These are phyloP conservation scores for Ogataea parapolymorpha DNA, from an alignment of 805 yeast genomes.

Conservation along the genomic window DNA sequence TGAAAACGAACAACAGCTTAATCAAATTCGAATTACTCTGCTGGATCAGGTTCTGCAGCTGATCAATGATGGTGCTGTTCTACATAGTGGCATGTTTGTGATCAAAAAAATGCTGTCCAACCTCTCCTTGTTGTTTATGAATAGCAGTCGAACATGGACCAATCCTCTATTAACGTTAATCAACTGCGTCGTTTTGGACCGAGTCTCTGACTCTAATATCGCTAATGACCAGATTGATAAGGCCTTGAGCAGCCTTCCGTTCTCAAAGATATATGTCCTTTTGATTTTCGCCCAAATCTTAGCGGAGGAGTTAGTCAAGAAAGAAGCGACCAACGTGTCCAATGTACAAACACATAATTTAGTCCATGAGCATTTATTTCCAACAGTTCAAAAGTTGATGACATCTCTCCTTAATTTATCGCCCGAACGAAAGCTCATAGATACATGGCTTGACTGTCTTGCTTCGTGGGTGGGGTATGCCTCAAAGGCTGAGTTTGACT, in stretches of 20 bases:
- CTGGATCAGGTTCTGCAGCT: slow-evolving; percentile 15
- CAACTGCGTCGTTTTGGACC: slow-evolving; percentile 10
- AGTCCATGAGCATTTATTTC: slow-evolving; percentile 36
- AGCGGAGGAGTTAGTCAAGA: slow-evolving; percentile 49
- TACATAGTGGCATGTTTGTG: slow-evolving; percentile 38
- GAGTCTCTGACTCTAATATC: slow-evolving; percentile 3
- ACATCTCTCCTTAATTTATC: background rate
- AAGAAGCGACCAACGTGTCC: slow-evolving; percentile 27
- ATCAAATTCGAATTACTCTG: slow-evolving; percentile 7
- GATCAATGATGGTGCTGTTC: slow-evolving; percentile 14
- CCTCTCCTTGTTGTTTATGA: slow-evolving; percentile 45
- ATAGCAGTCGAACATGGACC: slow-evolving; percentile 36
- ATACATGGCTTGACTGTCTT: slow-evolving; percentile 31
- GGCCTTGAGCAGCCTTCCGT: slow-evolving; percentile 4
- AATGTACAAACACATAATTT: slow-evolving; percentile 34
- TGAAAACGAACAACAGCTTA: slow-evolving; percentile 7
- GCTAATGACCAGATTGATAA: background rate
- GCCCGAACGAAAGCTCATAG: slow-evolving; percentile 7
- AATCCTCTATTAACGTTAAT: slow-evolving; percentile 37
- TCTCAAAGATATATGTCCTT: slow-evolving; percentile 12
- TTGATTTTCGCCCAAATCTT: slow-evolving; percentile 42
- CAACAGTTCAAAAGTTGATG: slow-evolving; percentile 29
- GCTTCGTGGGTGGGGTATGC: slow-evolving; percentile 38
- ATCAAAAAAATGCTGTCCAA: slow-evolving; percentile 57
- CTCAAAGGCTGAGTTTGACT: slow-evolving; percentile 35